These are phyloP conservation scores for Grigorovia humatica DNA, from an alignment of 805 yeast genomes.

Conservation along the genomic window DNA sequence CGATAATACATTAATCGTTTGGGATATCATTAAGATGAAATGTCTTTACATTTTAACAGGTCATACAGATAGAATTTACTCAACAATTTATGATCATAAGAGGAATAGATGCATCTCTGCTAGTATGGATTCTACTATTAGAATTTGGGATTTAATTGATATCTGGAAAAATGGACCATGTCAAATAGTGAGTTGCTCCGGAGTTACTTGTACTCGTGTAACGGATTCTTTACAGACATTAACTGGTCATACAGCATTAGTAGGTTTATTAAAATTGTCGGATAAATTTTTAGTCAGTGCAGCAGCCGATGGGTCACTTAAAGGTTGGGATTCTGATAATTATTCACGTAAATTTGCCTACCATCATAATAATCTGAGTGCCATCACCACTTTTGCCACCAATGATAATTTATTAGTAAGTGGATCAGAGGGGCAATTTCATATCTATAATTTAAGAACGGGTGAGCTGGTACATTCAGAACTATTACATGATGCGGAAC, in stretches of 20 bases:
- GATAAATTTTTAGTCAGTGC: conserved; percentile 78
- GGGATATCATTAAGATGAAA: conserved; percentile 72
- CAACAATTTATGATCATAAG: conserved; percentile 71
- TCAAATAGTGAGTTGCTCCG: conserved; percentile 16
- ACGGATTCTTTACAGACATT: conserved; percentile 42
- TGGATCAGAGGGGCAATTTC: conserved; percentile 81
- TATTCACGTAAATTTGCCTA: conserved; percentile 57
- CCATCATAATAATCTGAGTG: conserved; percentile 68
- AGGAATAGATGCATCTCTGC: conserved; percentile 82
- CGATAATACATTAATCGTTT: conserved; percentile 81
- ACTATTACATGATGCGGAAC: conserved; percentile 65
- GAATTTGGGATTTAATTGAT: conserved; percentile 78
- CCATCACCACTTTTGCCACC: conserved; percentile 89
- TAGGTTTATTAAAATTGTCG: conserved; percentile 74
- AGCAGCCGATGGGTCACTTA: conserved; percentile 86
- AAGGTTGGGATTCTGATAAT: conserved; percentile 85
- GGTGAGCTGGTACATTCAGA: conserved; percentile 67
- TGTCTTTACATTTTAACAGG: conserved; percentile 71
- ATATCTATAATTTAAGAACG: conserved; percentile 74
- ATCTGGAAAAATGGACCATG: conserved; percentile 43
- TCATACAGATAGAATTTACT: conserved; percentile 79
- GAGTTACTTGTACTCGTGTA: conserved; percentile 20
- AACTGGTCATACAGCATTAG: conserved; percentile 83
- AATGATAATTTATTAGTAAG: conserved; percentile 76
- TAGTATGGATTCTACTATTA: conserved; percentile 78